A percentile compares a stretch with the other conserved stretches of the same genome.
Conservation (phyloP, 345 rosid species). For the Fremontodendron californicum region DNA sequence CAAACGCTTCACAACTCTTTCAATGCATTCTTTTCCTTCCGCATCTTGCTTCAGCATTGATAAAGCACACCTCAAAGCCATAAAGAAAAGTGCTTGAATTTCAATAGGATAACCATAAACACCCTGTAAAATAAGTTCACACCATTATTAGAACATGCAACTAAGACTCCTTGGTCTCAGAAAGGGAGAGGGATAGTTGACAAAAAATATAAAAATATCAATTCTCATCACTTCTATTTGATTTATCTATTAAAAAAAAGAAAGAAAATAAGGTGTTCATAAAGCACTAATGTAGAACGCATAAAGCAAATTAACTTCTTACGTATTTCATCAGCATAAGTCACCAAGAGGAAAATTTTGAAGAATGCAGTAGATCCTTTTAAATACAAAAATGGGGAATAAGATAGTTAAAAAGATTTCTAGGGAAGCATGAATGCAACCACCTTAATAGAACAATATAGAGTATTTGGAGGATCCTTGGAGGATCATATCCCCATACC, state of each 20-base stretch:
- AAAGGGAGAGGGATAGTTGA: neutral
- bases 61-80: neutral
- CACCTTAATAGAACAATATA: too few relatives aligned
- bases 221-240: neutral
- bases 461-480: too few relatives aligned
- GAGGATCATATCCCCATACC: too few relatives aligned
- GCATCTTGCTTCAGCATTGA: neutral
- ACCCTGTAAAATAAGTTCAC: neutral
- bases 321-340: neutral
- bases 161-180: neutral
- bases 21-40: neutral
- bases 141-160: neutral
- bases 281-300: neutral
- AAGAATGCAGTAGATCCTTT: neutral
- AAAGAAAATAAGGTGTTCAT: neutral
- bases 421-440: too few relatives aligned
- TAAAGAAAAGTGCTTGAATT: neutral
- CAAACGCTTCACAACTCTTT: neutral
- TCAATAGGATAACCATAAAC: constrained; percentile 6
- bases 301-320: neutral
- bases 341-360: neutral
- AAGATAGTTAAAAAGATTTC: neutral
- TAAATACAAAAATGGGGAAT: neutral
- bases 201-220: neutral
- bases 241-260: neutral